Evolutionary conservation across 805 yeast species (phyloP).

Genomic region (Yarrowia deformans): DNA sequence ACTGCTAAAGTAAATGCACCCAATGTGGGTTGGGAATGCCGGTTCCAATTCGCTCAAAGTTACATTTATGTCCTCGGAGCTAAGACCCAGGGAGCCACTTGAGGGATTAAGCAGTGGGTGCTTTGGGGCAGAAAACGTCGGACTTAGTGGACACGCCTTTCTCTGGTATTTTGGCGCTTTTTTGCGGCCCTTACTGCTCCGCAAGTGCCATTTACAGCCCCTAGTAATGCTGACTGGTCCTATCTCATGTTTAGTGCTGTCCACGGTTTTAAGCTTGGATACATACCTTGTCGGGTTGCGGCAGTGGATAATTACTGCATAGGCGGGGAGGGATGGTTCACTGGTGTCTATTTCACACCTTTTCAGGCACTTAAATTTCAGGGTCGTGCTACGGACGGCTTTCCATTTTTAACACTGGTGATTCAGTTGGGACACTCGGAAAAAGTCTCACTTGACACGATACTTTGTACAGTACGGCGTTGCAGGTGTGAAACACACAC

Average conservation of each 20-base stretch:
- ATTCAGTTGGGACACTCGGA: too few relatives aligned
- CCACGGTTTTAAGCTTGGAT: conserved; percentile 25
- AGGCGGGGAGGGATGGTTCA: background rate
- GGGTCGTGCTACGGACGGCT: background rate
- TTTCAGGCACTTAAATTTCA: background rate
- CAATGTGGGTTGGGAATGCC: conserved; percentile 25
- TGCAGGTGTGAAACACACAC: too few relatives aligned
- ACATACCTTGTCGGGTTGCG: conserved; percentile 30
- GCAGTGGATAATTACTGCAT: conserved; percentile 28
- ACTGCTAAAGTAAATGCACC: conserved; percentile 11
- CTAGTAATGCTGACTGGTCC: too few relatives aligned
- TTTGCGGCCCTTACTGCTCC: background rate
- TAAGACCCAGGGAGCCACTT: background rate
- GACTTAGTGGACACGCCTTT: background rate
- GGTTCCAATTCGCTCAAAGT: conserved; percentile 34
- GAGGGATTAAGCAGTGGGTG: conserved; percentile 7
- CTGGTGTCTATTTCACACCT: background rate
- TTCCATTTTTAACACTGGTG: too few relatives aligned
- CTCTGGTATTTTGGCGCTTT: background rate
- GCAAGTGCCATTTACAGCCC: too few relatives aligned
- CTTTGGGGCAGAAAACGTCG: background rate
- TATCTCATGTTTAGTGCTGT: background rate
- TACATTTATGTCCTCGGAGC: conserved; percentile 35
- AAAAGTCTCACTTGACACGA: too few relatives aligned
- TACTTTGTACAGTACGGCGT: too few relatives aligned